These are phyloP conservation scores for Flaveria bidentis DNA, from an alignment of 129 eudicot genomes.

Conservation along the genomic window DNA sequence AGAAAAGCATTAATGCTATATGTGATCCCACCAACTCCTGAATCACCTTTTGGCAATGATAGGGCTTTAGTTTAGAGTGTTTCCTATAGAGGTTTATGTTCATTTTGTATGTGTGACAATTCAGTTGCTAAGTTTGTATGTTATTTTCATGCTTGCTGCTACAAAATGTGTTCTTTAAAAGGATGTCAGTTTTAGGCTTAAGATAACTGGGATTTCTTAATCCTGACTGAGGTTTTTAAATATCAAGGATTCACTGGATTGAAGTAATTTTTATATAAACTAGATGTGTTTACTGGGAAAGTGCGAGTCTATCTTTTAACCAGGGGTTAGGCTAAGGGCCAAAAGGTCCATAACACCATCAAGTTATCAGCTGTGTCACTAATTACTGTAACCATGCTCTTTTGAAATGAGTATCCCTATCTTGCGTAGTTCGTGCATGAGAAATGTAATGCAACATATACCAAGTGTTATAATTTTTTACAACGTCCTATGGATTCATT, in stretches of 20 bases:
- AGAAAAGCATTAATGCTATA: neutral
- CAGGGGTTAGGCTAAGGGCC: neutral
- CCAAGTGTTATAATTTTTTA: neutral
- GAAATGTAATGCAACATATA: neutral
- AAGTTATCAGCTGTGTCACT: neutral
- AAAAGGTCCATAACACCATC: constrained; percentile 2
- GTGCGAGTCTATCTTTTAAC: neutral
- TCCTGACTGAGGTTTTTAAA: neutral
- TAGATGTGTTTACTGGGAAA: neutral
- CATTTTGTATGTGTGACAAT: neutral
- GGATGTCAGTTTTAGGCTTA: constrained; percentile 11
- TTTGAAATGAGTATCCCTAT: neutral
- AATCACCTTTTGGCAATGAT: neutral
- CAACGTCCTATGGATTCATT: neutral
- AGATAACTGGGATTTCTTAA: constrained; percentile 2
- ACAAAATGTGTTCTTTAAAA: neutral
- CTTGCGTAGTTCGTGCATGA: neutral
- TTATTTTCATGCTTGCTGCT: constrained; percentile 18
- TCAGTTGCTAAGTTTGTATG: neutral
- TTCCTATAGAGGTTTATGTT: neutral
- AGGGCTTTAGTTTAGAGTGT: neutral
- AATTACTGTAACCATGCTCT: neutral
- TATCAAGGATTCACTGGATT: neutral
- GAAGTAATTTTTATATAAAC: constrained; percentile 1
- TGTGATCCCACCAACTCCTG: neutral